Evolutionary conservation across 2,329 filamentous ascomycete species (phyloP).

Genomic region (Ophiostoma pallidulum): DNA sequence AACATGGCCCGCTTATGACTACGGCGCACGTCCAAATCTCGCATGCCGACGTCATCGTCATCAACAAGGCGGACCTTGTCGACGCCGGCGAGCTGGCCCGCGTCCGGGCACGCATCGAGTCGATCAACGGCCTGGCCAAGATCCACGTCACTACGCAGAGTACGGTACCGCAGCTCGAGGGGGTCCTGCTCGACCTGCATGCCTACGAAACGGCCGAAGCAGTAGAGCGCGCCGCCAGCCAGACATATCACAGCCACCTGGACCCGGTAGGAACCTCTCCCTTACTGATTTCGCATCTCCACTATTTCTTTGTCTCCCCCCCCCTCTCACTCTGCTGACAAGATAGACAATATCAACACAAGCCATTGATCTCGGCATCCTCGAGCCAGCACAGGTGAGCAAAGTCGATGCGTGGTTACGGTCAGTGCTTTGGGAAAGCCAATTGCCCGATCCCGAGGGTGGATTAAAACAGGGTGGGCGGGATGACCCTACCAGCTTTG

Average conservation of each 20-base stretch:
- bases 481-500: slow-evolving; percentile 40
- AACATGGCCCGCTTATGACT: slow-evolving; percentile 63
- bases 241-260: slow-evolving; percentile 65
- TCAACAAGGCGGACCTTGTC: slow-evolving; percentile 91
- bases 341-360: slow-evolving; percentile 72
- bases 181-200: slow-evolving; percentile 78
- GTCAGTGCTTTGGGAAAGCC: slow-evolving; percentile 72
- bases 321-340: not conserved
- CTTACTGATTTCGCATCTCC: not conserved
- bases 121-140: slow-evolving; percentile 84
- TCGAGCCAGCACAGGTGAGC: slow-evolving; percentile 49
- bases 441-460: slow-evolving; percentile 36
- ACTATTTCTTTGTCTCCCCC: not conserved
- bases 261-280: slow-evolving; percentile 72
- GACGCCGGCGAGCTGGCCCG: slow-evolving; percentile 55
- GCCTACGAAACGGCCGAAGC: slow-evolving; percentile 78
- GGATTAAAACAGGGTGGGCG: not conserved
- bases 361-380: slow-evolving; percentile 54
- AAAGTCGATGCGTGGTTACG: slow-evolving; percentile 73
- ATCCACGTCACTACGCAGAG: slow-evolving; percentile 75
- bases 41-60: slow-evolving; percentile 86
- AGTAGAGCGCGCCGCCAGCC: slow-evolving; percentile 62
- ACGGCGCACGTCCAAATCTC: slow-evolving; percentile 95
- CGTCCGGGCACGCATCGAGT: slow-evolving; percentile 61
- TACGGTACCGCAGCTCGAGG: slow-evolving; percentile 71